Base-by-base conservation (phyloP, 2,329 filamentous ascomycete species). In the Zarea fungicola region DNA sequence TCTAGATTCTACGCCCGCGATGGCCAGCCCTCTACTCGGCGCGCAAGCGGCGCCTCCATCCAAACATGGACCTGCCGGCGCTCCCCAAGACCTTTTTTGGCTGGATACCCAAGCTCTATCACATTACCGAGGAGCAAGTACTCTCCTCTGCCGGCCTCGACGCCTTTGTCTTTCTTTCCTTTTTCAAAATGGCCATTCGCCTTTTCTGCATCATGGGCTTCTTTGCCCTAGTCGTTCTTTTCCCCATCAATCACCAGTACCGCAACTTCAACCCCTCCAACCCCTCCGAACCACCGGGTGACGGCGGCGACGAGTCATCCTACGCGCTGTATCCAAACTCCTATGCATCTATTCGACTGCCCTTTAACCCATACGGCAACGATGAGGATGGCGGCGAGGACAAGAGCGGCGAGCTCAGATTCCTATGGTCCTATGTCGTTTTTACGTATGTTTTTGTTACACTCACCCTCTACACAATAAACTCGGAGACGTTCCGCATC, bases 181-280 rank as follows among this genome's bases (percentile, higher is more conserved):
- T 99, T 69, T 97, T 96, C 76, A 95, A 91, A 65, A 93, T 97
- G 82, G 85, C 92, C 11, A 87, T 90, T 56, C 88, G 86, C 54
- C 86, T 96, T 57, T 84, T 97, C 43, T 72, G 80, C 14, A 72
- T 87, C 44, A 86, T 95, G 59, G 80, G 93, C 49, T 81, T 96
- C 65, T 89, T 97, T 60, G 85, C 91, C 23, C 74, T 87, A 29
- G 75, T 80, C 14, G 80, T 99, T 4, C 85, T 99, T 56, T 84
- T 85, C 54, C 95, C 93, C 1, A 86, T 99, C 51, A 95, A 97
- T 62, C 76, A 79, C 50, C 79, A 80, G 52, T 95, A 81, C 28
- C 58, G 58, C 28, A 36, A 52, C 22, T 52, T 55, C 26, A 28
- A 34, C 1, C 21, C 52, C 14, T n/a, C 35, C 49, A 21, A 51